Conservation (phyloP, 225 moss, liverwort and hornwort species). For the Physcomitrellopsis africana region DNA sequence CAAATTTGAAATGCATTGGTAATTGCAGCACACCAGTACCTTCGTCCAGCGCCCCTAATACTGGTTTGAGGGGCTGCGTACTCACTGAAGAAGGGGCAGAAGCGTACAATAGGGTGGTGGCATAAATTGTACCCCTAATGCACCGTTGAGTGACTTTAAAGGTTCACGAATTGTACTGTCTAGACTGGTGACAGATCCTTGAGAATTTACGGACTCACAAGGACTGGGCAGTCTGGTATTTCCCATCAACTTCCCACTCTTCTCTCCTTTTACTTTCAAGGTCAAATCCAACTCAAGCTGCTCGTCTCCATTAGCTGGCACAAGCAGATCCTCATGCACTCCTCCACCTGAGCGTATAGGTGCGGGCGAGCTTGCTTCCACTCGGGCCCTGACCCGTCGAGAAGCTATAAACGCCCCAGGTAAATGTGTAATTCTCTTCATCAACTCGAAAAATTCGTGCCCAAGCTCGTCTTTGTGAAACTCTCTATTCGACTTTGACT, state of each 20-base stretch:
- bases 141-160: constrained; percentile 37
- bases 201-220: constrained; percentile 69
- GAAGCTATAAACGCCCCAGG: not conserved
- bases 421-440: not conserved
- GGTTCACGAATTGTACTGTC: constrained; percentile 57
- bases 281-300: constrained; percentile 70
- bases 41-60: not conserved
- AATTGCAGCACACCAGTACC: not conserved
- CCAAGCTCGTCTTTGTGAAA: constrained; percentile 17
- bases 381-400: constrained; percentile 14
- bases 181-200: constrained; percentile 75
- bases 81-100: constrained; percentile 53
- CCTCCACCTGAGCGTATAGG: constrained; percentile 19
- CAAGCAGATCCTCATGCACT: constrained; percentile 19
- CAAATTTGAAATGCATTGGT: constrained; percentile 31
- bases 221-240: constrained; percentile 51
- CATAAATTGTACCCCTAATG: constrained; percentile 26
- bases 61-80: not conserved
- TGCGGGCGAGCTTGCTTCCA: not conserved
- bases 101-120: constrained; percentile 38
- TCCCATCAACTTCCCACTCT: constrained; percentile 36
- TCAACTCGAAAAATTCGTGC: constrained; percentile 9
- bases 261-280: constrained; percentile 50
- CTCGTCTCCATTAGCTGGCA: constrained; percentile 32
- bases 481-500: constrained; percentile 7